These are phyloP conservation scores for Fagopyrum tataricum DNA, from an alignment of 148 eudicot species.

Conservation along the genomic window DNA sequence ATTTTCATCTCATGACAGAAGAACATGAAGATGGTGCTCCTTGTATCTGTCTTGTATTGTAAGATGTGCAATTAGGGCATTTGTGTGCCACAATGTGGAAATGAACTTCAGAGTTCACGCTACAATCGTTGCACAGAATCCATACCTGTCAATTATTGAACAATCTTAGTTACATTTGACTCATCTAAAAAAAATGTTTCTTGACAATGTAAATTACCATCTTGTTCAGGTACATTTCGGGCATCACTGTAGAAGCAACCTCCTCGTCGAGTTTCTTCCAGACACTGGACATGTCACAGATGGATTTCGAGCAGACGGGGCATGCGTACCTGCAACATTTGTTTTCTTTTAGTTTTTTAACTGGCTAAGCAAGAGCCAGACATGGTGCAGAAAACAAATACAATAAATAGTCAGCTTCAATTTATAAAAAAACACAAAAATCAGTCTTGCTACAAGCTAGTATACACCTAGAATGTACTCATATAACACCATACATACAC, in stretches of 20 bases:
- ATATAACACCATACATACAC: too few relatives aligned
- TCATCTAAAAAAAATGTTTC: background rate
- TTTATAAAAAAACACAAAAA: background rate
- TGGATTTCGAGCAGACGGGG: constrained; percentile 50
- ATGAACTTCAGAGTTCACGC: constrained; percentile 37
- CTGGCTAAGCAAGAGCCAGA: constrained; percentile 6
- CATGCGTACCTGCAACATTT: constrained; percentile 41
- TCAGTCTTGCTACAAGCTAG: background rate
- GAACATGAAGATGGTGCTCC: constrained; percentile 29
- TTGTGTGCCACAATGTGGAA: constrained; percentile 67
- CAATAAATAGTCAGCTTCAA: background rate
- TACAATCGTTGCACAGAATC: constrained; percentile 85
- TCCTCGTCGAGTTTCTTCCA: constrained; percentile 50
- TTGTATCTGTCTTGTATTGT: constrained; percentile 60
- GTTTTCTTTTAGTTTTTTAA: constrained; percentile 5
- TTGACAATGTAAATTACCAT: constrained; percentile 31
- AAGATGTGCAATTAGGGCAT: constrained; percentile 55
- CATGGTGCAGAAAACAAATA: background rate
- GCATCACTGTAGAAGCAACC: constrained; percentile 56
- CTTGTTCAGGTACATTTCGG: constrained; percentile 43
- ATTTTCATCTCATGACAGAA: background rate
- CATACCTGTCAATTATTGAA: constrained; percentile 33
- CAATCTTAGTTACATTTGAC: constrained; percentile 1
- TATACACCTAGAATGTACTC: too few relatives aligned
- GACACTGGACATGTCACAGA: constrained; percentile 38